A percentile compares a stretch with the other conserved stretches of the same genome.
Evolutionary conservation across 345 rosid genomes (phyloP).

Genomic region (Eucalyptus erythrocorys): DNA sequence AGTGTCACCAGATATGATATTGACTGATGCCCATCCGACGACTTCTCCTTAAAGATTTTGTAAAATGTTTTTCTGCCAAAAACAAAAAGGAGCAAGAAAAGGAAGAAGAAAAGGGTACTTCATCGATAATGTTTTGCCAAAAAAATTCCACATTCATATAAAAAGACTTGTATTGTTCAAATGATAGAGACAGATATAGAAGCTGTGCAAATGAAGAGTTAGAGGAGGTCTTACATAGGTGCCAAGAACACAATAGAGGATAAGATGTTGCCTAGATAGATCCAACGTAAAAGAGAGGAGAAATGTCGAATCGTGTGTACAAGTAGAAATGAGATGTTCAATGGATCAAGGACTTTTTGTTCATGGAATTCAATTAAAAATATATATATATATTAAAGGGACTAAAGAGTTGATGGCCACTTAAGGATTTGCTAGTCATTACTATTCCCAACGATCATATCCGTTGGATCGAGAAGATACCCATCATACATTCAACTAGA

Average conservation of each 20-base stretch:
- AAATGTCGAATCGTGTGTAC: neutral
- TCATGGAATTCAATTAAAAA: too few species aligned
- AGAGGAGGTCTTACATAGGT: neutral
- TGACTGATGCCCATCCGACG: conserved; percentile 21
- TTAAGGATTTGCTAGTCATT: neutral
- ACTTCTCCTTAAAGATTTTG: conserved; percentile 14
- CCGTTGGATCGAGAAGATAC: too few species aligned
- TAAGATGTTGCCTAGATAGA: neutral
- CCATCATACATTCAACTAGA: too few species aligned
- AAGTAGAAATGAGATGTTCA: too few species aligned
- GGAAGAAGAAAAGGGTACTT: neutral
- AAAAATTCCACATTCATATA: too few species aligned
- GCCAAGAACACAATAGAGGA: neutral
- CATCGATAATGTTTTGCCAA: too few species aligned
- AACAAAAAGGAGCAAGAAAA: neutral
- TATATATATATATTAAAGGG: too few species aligned
- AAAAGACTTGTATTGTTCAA: neutral
- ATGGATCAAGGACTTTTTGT: neutral
- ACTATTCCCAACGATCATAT: neutral
- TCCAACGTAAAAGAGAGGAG: neutral
- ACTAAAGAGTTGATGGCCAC: too few species aligned
- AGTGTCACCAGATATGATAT: conserved; percentile 22
- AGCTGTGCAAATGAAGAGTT: neutral
- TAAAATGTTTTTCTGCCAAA: conserved; percentile 18
- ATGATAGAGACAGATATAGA: too few species aligned